Base-by-base conservation (phyloP, 192 early-diverging fungal genomes). In the Coemansia sp. region DNA sequence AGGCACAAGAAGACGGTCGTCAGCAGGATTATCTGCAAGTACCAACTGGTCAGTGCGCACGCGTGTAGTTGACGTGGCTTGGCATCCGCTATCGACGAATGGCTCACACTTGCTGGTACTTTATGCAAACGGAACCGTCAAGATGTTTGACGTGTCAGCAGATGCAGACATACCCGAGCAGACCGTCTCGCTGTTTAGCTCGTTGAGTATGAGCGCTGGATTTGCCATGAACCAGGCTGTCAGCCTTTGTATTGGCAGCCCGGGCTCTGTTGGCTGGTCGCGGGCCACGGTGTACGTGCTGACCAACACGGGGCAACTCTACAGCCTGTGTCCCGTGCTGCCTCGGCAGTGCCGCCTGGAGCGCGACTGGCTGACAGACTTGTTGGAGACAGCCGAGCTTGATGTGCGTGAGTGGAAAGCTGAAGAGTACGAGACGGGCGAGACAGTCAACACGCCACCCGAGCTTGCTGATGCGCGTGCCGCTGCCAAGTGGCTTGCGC, bases 31-130 rank as follows among this genome's bases (percentile, higher is more conserved):
- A 34, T 62, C 65, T 4, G 60, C 46, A n/a, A 19, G 65, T 11
- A 65, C 65, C 2, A 60, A 58, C 60, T 67, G 71, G 60, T 74
- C 65, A 19, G 60, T 56, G 43, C 58, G 75, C 17, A 75, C 76
- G 39, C 80, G 82, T 4, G 76, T 89, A 4, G 74, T 82, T 6
- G 89, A 93, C 57, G 85, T 86, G 9, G 79, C 80, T 26, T 95
- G 93, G 93, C 93, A 93, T 46, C 87, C 90, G 19, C 70, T 93
- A 58, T 90, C 88, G 48, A 81, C 87, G 27, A 76, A 55, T n/a
- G 77, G 82, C 43, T 73, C 82, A 5, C 91, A 95, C 57, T 59
- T 95, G 43, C 56, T 88, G 12, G 86, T 92, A 4, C 72, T 95
- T 35, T 80, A 85, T 14, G 72, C 79, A 26, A 90, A 87, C 56